Percentiles rank a stretch among this genome's conserved stretches.
Evolutionary conservation across 192 early-diverging fungal genomes (phyloP).

Genomic region (Gaertneriomyces sp.): DNA sequence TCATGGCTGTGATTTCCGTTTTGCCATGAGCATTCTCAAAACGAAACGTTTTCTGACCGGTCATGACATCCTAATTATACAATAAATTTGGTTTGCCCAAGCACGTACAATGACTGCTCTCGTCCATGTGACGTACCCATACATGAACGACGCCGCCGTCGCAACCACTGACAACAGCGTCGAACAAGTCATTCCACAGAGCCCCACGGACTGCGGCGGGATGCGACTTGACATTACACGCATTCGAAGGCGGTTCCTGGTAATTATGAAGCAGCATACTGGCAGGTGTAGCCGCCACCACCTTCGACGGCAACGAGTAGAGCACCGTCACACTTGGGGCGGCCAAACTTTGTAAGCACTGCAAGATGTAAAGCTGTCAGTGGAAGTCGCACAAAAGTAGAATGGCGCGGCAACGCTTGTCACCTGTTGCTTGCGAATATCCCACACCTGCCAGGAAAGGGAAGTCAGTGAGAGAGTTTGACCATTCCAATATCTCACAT

Average conservation of each 20-base stretch:
- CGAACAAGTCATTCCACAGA: slow-evolving; percentile 45
- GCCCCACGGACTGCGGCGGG: slow-evolving; percentile 42
- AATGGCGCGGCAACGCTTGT: too few species aligned
- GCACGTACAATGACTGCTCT: background rate
- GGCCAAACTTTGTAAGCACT: too few species aligned
- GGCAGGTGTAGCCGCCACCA: too few species aligned
- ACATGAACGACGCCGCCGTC: slow-evolving; percentile 50
- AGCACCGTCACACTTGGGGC: too few species aligned
- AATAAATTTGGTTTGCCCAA: background rate
- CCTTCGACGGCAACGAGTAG: too few species aligned
- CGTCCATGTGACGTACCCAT: slow-evolving; percentile 39
- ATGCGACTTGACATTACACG: slow-evolving; percentile 32
- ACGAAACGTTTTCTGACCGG: slow-evolving; percentile 45
- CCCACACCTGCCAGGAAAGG: slow-evolving; percentile 28
- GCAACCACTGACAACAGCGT: slow-evolving; percentile 47
- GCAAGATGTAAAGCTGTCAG: too few species aligned
- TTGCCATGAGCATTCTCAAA: slow-evolving; percentile 46
- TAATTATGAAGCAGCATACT: too few species aligned
- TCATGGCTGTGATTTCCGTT: slow-evolving; percentile 49
- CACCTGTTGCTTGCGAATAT: slow-evolving; percentile 47
- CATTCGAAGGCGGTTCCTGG: too few species aligned
- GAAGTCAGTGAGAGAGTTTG: too few species aligned
- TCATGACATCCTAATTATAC: slow-evolving; percentile 33
- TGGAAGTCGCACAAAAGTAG: too few species aligned
- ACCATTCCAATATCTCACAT: too few species aligned